Conservation (phyloP, 257 asterid genomes). For the Solanum pinnatisectum region DNA sequence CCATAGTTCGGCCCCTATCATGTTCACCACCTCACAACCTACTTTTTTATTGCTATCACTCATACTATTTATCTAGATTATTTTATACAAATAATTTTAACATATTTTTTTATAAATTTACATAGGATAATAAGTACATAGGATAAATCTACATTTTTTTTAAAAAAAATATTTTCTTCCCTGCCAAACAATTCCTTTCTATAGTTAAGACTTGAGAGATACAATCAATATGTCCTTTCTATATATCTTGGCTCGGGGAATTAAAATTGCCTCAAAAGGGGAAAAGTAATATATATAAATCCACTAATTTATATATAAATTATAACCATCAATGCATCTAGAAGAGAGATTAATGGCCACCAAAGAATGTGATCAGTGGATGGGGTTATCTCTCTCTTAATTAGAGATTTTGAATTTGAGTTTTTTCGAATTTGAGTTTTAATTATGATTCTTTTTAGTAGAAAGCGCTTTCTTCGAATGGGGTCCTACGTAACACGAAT, state of each 20-base stretch:
- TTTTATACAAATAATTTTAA: background rate
- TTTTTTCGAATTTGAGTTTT: no score
- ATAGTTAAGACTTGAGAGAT: background rate
- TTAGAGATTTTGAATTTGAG: no score
- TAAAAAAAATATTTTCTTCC: background rate
- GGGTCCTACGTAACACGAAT: fast-evolving
- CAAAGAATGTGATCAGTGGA: no score
- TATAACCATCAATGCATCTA: background rate
- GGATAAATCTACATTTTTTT: background rate
- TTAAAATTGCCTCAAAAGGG: background rate
- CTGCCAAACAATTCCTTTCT: background rate
- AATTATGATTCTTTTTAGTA: no score
- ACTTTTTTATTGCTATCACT: no score
- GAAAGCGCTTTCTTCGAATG: fast-evolving
- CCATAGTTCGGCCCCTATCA: background rate
- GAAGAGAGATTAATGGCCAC: background rate
- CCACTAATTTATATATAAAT: background rate
- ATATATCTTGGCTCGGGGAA: background rate
- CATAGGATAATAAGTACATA: background rate
- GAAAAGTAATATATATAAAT: background rate
- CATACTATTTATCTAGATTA: background rate
- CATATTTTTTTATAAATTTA: background rate
- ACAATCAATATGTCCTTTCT: background rate
- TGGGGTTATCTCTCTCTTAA: no score
- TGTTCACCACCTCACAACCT: no score